phyloP scores from a whole-genome alignment of 176 grass and related monocot species.

The Avena insularis region DNA sequence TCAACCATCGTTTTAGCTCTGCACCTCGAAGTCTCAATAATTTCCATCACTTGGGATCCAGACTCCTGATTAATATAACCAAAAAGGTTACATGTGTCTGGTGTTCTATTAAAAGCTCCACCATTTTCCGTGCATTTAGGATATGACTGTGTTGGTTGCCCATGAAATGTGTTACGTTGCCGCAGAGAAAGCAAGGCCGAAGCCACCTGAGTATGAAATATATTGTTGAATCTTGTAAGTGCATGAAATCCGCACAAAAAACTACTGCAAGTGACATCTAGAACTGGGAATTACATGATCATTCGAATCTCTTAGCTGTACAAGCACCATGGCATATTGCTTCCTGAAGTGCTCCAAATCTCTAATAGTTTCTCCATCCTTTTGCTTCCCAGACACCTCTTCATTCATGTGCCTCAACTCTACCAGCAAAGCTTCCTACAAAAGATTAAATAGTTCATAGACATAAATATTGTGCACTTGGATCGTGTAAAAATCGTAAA shows the following conservation, averaged over 20 bases:
- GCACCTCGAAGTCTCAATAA: constrained; percentile 80
- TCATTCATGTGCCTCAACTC: constrained; percentile 99
- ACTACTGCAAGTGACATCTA: constrained; percentile 16
- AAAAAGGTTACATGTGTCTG: constrained; percentile 54
- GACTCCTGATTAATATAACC: constrained; percentile 80
- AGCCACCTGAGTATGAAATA: constrained; percentile 69
- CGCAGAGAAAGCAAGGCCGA: constrained; percentile 82
- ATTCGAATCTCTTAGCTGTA: constrained; percentile 92
- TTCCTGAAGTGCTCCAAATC: constrained; percentile 91
- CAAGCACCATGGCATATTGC: constrained; percentile 93
- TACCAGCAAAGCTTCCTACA: constrained; percentile 89
- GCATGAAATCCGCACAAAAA: constrained; percentile 3
- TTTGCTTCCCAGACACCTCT: constrained; percentile 90
- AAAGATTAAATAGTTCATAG: constrained; percentile 37
- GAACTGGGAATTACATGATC: constrained; percentile 72
- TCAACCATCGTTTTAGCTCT: constrained; percentile 93
- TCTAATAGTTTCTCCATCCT: constrained; percentile 72
- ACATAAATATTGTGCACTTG: constrained; percentile 1
- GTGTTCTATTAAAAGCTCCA: constrained; percentile 54
- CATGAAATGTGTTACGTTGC: constrained; percentile 89
- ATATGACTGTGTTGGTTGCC: constrained; percentile 64
- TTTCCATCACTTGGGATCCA: constrained; percentile 88
- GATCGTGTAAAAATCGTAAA: constrained; percentile 27
- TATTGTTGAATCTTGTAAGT: constrained; percentile 4
- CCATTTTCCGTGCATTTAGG: constrained; percentile 67